phyloP scores from a whole-genome alignment of 495 filamentous ascomycete genomes.

The Parmelia sp. region DNA sequence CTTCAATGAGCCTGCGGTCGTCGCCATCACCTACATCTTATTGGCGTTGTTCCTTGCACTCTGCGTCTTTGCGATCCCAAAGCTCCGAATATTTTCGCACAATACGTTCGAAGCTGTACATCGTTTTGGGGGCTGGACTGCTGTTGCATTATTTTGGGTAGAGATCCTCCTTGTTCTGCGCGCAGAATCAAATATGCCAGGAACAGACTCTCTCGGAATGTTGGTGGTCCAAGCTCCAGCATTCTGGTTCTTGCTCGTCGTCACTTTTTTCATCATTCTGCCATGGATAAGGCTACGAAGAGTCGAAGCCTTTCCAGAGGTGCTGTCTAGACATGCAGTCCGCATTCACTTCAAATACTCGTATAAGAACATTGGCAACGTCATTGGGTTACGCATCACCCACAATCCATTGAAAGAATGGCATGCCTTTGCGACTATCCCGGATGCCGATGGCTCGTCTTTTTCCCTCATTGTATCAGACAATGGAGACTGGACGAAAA shows the following conservation, averaged over 20 bases:
- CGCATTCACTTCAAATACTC: slow-evolving; percentile 56
- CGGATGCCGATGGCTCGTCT: slow-evolving; percentile 38
- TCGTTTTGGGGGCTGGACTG: slow-evolving; percentile 49
- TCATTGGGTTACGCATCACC: slow-evolving; percentile 45
- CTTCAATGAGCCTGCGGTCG: slow-evolving; percentile 20
- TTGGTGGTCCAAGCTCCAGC: slow-evolving; percentile 49
- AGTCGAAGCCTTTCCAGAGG: slow-evolving; percentile 52
- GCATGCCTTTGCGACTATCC: slow-evolving; percentile 76
- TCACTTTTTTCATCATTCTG: slow-evolving; percentile 53
- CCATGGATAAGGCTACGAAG: slow-evolving; percentile 63
- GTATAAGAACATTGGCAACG: slow-evolving; percentile 38
- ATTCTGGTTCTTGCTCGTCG: slow-evolving; percentile 62
- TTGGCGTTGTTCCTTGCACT: slow-evolving; percentile 23
- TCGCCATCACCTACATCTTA: slow-evolving; percentile 26
- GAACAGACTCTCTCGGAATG: slow-evolving; percentile 30
- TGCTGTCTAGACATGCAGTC: slow-evolving; percentile 59
- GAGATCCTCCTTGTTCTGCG: slow-evolving; percentile 30
- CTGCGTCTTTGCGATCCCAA: slow-evolving; percentile 27
- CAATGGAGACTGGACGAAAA: slow-evolving; percentile 77
- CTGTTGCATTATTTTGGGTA: slow-evolving; percentile 40
- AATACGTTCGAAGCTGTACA: slow-evolving; percentile 53
- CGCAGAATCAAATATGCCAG: slow-evolving; percentile 24
- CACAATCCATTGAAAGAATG: slow-evolving; percentile 62
- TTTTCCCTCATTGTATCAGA: slow-evolving; percentile 70
- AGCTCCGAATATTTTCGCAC: slow-evolving; percentile 33